Evolutionary conservation across 75 land plant species (phyloP).

Genomic region (Picea sitchensis): DNA sequence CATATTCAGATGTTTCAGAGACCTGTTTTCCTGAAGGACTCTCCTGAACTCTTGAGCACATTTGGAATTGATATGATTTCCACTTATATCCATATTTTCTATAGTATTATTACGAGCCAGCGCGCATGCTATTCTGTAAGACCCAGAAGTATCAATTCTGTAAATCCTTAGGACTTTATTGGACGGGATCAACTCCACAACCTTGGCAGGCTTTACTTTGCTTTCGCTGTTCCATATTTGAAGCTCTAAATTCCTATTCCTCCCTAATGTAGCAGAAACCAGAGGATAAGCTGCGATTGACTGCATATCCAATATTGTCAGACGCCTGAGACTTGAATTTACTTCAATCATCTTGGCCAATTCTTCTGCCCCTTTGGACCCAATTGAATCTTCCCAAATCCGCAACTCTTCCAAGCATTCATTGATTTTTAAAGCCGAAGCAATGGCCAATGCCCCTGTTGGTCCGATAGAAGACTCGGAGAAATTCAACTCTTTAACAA

Average conservation of each 20-base stretch:
- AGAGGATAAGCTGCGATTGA: slow-evolving; percentile 48
- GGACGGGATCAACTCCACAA: slow-evolving; percentile 56
- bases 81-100: slow-evolving; percentile 48
- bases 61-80: slow-evolving; percentile 44
- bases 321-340: slow-evolving; percentile 37
- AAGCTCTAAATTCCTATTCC: slow-evolving; percentile 51
- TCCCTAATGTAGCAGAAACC: slow-evolving; percentile 51
- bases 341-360: slow-evolving; percentile 68
- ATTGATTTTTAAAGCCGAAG: slow-evolving; percentile 51
- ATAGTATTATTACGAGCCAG: slow-evolving; percentile 52
- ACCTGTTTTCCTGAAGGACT: slow-evolving; percentile 47
- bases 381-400: slow-evolving; percentile 74
- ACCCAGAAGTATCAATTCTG: slow-evolving; percentile 31
- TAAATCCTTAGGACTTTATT: slow-evolving; percentile 40
- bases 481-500: slow-evolving; percentile 42
- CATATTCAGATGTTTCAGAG: slow-evolving; percentile 40
- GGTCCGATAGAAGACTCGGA: slow-evolving; percentile 42
- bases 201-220: slow-evolving; percentile 29
- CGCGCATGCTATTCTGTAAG: slow-evolving; percentile 43
- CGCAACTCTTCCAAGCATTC: slow-evolving; percentile 58
- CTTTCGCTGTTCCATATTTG: slow-evolving; percentile 49
- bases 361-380: slow-evolving; percentile 61
- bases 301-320: slow-evolving; percentile 38
- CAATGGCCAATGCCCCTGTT: slow-evolving; percentile 35
- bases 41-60: slow-evolving; percentile 60